Evolutionary conservation across 768 basidiomycete species (phyloP).

Genomic region (Candolleomyces efflorescens): DNA sequence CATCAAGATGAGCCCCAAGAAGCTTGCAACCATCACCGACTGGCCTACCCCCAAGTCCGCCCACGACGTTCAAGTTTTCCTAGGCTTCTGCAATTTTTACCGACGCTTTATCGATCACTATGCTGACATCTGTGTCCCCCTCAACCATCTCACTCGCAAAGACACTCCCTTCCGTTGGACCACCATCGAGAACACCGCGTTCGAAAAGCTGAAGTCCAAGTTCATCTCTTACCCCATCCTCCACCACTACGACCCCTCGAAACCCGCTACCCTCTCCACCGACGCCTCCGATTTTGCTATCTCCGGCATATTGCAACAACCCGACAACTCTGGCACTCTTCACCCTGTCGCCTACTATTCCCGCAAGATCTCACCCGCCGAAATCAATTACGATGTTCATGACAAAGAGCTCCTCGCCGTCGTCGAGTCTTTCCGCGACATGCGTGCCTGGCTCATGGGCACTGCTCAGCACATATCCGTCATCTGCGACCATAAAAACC

Average conservation of each 20-base stretch:
- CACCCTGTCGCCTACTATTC: neutral
- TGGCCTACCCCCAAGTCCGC: neutral
- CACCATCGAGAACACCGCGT: conserved; percentile 1
- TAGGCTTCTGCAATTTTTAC: conserved; percentile 12
- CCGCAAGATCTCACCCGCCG: neutral
- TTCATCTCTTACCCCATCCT: conserved; percentile 23
- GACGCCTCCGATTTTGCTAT: conserved; percentile 27
- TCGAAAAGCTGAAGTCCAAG: neutral
- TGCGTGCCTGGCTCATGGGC: conserved; percentile 28
- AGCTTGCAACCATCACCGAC: neutral
- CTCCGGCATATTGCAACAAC: conserved; percentile 23
- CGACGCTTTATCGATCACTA: conserved; percentile 3
- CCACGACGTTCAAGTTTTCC: conserved; percentile 25
- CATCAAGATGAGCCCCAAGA: conserved; percentile 5
- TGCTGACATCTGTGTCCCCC: neutral
- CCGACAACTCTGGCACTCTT: neutral
- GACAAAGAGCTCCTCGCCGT: conserved; percentile 5
- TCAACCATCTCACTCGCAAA: neutral
- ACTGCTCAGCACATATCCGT: conserved; percentile 19
- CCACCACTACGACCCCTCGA: conserved; percentile 11
- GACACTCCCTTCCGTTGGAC: conserved; percentile 20
- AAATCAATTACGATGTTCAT: conserved; percentile 1
- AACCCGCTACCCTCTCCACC: conserved; percentile 21
- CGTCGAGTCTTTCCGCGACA: conserved; percentile 13
- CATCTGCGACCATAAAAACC: conserved; percentile 34